A percentile compares a stretch with the other conserved stretches of the same genome.
phyloP scores from a whole-genome alignment of 2,329 filamentous ascomycete species.

The Coccinonectria pachysandricola region DNA sequence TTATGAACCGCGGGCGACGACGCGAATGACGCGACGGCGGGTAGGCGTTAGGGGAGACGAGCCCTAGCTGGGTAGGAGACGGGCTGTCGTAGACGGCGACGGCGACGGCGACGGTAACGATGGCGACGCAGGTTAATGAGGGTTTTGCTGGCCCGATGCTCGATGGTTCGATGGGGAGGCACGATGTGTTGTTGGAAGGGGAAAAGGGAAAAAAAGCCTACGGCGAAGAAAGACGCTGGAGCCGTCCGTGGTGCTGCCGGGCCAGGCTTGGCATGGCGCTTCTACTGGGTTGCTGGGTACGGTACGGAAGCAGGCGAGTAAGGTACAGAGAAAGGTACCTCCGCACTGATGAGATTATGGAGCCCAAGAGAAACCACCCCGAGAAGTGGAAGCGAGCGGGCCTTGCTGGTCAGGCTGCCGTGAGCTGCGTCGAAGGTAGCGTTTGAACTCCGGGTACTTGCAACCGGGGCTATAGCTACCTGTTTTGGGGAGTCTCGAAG shows the following conservation, averaged over 20 bases:
- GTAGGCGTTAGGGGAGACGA: conserved; percentile 1
- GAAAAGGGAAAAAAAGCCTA: conserved; percentile 19
- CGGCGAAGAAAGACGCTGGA: conserved; percentile 17
- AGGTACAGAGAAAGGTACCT: conserved; percentile 3
- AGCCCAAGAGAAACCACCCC: conserved; percentile 3
- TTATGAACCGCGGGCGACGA: conserved; percentile 1
- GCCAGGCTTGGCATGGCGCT: background rate
- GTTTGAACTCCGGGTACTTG: too few relatives aligned
- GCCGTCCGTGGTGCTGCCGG: conserved; percentile 8
- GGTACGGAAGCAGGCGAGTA: conserved; percentile 2
- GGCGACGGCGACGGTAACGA: conserved; percentile 3
- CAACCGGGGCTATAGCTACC: background rate
- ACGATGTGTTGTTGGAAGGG: conserved; percentile 19
- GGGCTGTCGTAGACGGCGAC: conserved; percentile 3
- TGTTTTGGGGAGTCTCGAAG: background rate
- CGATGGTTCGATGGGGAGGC: conserved; percentile 10
- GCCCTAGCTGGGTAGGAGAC: conserved; percentile 5
- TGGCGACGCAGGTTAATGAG: conserved; percentile 5
- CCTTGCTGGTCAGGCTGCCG: conserved; percentile 5
- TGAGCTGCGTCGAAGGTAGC: too few relatives aligned
- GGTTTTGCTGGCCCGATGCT: conserved; percentile 4
- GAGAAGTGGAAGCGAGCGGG: conserved; percentile 10
- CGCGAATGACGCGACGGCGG: conserved; percentile 1
- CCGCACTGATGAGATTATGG: conserved; percentile 13
- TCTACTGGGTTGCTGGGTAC: background rate